Percentiles rank a stretch among this genome's conserved stretches.
Evolutionary conservation across 164 flowering plant genomes (phyloP).

Genomic region (Paratinospora sagittata): DNA sequence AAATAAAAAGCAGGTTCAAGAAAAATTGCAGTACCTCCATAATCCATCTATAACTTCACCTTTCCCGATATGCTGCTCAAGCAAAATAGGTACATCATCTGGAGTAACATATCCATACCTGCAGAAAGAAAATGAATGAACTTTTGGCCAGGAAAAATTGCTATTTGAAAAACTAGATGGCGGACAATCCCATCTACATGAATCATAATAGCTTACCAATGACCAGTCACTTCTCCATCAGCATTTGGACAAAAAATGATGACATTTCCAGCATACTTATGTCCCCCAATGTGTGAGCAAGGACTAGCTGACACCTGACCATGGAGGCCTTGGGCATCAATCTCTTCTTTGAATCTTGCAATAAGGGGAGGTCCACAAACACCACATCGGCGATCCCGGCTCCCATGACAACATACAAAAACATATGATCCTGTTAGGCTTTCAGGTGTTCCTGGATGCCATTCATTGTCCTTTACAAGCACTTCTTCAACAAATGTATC

Average conservation of each 20-base stretch:
- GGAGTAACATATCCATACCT: slow-evolving; percentile 96
- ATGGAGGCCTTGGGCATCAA: slow-evolving; percentile 56
- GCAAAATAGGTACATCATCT: slow-evolving; percentile 74
- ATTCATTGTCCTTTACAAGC: slow-evolving; percentile 77
- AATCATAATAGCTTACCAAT: slow-evolving; percentile 48
- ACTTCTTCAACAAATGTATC: slow-evolving; percentile 97
- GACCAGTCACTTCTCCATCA: slow-evolving; percentile 56
- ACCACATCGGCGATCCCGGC: slow-evolving; percentile 91
- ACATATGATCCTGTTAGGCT: slow-evolving; percentile 56
- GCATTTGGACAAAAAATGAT: slow-evolving; percentile 63
- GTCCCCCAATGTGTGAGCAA: slow-evolving; percentile 93
- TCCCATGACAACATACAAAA: slow-evolving; percentile 88
- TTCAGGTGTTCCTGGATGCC: slow-evolving; percentile 87
- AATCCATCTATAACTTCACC: slow-evolving; percentile 68
- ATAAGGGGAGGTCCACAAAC: slow-evolving; percentile 82
- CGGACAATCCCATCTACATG: neutral
- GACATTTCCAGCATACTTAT: slow-evolving; percentile 89
- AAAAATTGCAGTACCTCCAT: slow-evolving; percentile 73
- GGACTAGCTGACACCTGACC: slow-evolving; percentile 78
- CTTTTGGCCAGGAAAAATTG: neutral
- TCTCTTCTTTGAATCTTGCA: slow-evolving; percentile 67
- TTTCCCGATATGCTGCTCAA: slow-evolving; percentile 69
- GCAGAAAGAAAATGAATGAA: slow-evolving; percentile 1
- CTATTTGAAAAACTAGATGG: neutral
- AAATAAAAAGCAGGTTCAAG: neutral